Base-by-base conservation (phyloP, 805 yeast species). In the Wickerhamomyces xylosicus region DNA sequence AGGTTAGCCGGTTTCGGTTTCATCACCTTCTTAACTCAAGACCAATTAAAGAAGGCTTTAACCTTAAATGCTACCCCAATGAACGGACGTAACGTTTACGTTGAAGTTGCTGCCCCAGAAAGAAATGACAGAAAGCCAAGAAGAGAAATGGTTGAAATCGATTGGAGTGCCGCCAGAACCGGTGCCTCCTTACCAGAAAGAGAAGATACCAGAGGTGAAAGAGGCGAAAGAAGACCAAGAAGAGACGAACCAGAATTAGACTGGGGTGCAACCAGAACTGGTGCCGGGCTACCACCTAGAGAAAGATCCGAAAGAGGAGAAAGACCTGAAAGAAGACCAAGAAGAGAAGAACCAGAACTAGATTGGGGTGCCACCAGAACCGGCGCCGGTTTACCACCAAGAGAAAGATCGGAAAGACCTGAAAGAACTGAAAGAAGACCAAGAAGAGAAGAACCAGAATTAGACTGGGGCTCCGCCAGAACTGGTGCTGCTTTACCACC, bases 1-100 rank as follows among this genome's bases (percentile, higher is more conserved):
- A 75, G 79, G 54, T 69, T 84, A 69, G 82, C 80, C 56, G 95
- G 95, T 39, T 82, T 79, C 56, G 97, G 95, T 22, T 90, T 86
- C 59, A 78, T 90, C 44, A 87, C 89, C 47, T 85, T 80, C 55
- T 79, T 72, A 50, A 74, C 84, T 41, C 78, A 77, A 55, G 89
- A 82, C 41, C 85, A 80, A 50, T 73, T 90, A 50, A 86, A 76
- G 42, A 65, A 72, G 43, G 83, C 95, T 34, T 64, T 92, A 50
- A 71, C 74, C 39, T 71, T 80, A 55, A 72, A 82, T 49, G 87
- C 82, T 53, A 74, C 75, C 41, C 72, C 76, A 48, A 72, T 82
- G 47, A 77, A 71, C 58, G 85, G 82, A 48, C 87, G 90, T 59
- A 67, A 77, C 35, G 72, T 77, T 45, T 71, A 83, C 43, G 71